Conservation (phyloP, 2,329 filamentous ascomycete species). For the Orbilia javanica region DNA sequence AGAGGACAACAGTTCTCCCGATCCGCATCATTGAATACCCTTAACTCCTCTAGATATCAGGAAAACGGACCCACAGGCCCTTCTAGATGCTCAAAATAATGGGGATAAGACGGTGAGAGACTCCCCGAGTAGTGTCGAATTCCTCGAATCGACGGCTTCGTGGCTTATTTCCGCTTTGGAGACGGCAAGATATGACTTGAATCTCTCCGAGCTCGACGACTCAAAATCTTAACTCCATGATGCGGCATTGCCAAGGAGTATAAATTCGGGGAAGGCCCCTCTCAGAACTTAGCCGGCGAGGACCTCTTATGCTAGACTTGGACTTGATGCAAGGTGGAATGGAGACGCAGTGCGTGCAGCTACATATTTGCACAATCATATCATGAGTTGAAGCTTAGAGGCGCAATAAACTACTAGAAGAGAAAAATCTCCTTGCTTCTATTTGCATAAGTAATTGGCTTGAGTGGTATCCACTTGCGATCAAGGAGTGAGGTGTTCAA, state of each 20-base stretch:
- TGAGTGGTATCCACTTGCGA: neutral
- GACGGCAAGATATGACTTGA: neutral
- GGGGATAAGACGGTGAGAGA: slow-evolving; percentile 25
- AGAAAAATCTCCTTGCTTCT: neutral
- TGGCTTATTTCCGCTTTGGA: neutral
- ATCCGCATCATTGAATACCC: neutral
- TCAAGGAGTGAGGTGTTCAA: neutral
- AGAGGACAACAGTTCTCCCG: neutral
- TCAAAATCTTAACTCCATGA: slow-evolving; percentile 10
- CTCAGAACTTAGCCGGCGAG: neutral
- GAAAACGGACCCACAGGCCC: slow-evolving; percentile 5
- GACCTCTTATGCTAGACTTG: neutral
- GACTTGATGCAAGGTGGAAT: neutral
- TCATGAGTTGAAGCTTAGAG: neutral
- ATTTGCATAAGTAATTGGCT: neutral
- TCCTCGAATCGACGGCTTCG: neutral
- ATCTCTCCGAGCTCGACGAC: slow-evolving; percentile 10
- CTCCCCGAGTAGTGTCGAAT: slow-evolving; percentile 11
- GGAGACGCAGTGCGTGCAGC: neutral
- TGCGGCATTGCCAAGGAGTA: slow-evolving; percentile 20
- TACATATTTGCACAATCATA: neutral
- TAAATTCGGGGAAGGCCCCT: slow-evolving; percentile 9
- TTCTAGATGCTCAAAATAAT: neutral
- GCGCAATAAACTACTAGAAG: too few relatives aligned
- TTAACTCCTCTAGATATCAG: slow-evolving; percentile 4